Base-by-base conservation (phyloP, 257 asterid species). In the Solanum pennellii region DNA sequence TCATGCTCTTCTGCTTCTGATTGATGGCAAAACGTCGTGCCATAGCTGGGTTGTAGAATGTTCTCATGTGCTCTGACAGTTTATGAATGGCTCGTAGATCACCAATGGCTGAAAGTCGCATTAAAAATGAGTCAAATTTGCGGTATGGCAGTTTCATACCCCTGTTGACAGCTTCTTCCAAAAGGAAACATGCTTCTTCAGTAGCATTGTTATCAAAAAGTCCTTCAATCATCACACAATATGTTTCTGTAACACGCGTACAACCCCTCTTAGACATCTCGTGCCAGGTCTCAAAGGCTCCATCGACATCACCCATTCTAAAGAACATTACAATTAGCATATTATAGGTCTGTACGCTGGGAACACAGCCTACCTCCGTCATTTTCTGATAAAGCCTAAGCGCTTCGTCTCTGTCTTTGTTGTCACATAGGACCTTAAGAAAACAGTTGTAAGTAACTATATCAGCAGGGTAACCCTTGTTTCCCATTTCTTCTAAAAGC, bases 311-410 rank as follows among this genome's bases (percentile, higher is more conserved):
- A 29, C 94, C 90, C 49, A 93, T 88, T 88, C 87, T 87, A 71
- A 94, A 97, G 89, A 90, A 94, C 99, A 97, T 93, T 20, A 37
- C 92, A 27, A 97, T 93, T 82, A 97, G 92, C 90, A 95, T 95
- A 86, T 95, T 97, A 86, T 90, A 97, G 7, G 98, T 94, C 84
- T 95, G 99, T 44, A 95, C 98, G 86, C 99, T 97, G 0, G 99
- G 98, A 71, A n/a, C 39, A 84, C 98, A 94, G 4, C 94, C 92
- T 82, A 52, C 90, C 84, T 94, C 95, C 5, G 89, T 88, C 98
- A 97, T 97, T 84, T 91, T 93, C 87, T 47, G 12, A 90, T 92
- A 97, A 60, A 97, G 95, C 47, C 88, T 73, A 56, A 89, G 83
- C 1, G 98, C 97, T 88, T 95, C 98, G 6, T 90, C 91, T 12